phyloP scores from a whole-genome alignment of 2,329 filamentous ascomycete species.

The Rhynchosporium agropyri region DNA sequence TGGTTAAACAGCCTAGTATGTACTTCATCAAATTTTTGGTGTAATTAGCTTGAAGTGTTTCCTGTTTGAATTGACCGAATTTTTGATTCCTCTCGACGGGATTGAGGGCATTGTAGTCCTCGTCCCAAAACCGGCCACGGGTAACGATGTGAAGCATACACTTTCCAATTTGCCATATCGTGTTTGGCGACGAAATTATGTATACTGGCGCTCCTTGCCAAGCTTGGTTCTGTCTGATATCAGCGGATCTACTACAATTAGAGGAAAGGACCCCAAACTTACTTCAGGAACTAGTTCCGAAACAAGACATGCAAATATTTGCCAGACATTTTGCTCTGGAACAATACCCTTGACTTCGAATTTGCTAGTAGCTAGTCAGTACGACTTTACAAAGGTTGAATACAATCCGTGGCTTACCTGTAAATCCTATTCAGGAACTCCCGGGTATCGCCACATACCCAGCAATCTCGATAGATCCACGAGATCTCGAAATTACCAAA shows the following conservation, averaged over 20 bases:
- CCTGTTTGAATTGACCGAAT: constrained; percentile 27
- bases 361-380: constrained; percentile 16
- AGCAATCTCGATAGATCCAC: constrained; percentile 22
- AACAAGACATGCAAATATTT: constrained; percentile 24
- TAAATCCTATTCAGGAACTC: constrained; percentile 22
- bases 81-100: constrained; percentile 9
- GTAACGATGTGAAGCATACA: constrained; percentile 28
- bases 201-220: constrained; percentile 14
- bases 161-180: constrained; percentile 31
- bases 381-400: not conserved
- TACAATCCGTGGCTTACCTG: constrained; percentile 4
- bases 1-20: constrained; percentile 22
- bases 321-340: constrained; percentile 25
- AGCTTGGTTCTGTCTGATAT: not conserved
- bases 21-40: constrained; percentile 27
- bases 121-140: constrained; percentile 27
- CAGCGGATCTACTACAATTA: not conserved
- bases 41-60: constrained; percentile 22
- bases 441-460: constrained; percentile 17
- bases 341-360: constrained; percentile 15
- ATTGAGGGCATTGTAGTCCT: constrained; percentile 23
- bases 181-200: constrained; percentile 23
- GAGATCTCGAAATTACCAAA: constrained; percentile 26
- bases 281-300: constrained; percentile 25
- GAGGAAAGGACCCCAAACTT: not conserved